These are phyloP conservation scores for Phyllosticta citrichinensis DNA, from an alignment of 2,329 filamentous ascomycete species.

Conservation along the genomic window DNA sequence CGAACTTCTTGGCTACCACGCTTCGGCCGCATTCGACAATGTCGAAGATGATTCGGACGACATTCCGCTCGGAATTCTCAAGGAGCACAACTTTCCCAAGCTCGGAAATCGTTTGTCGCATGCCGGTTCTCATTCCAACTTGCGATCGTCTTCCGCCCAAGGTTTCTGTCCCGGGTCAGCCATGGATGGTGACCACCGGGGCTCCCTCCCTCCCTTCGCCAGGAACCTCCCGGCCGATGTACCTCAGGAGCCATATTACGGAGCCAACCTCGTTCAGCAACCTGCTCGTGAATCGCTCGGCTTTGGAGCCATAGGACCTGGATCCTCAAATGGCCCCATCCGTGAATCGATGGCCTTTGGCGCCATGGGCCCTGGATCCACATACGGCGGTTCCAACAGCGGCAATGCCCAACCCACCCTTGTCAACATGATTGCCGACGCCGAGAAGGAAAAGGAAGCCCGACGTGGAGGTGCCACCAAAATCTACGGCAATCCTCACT, in stretches of 20 bases:
- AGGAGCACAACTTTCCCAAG: constrained; percentile 27
- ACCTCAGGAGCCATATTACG: constrained; percentile 20
- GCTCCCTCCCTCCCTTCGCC: constrained; percentile 24
- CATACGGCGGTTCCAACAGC: constrained; percentile 22
- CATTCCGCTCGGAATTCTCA: constrained; percentile 28
- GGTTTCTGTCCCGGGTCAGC: constrained; percentile 3
- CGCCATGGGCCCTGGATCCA: constrained; percentile 19
- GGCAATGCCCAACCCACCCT: constrained; percentile 24
- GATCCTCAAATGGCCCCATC: constrained; percentile 11
- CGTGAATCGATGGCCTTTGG: constrained; percentile 18
- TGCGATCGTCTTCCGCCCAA: constrained; percentile 4
- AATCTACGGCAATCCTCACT: background rate
- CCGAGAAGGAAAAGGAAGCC: constrained; percentile 23
- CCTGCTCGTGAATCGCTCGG: constrained; percentile 27
- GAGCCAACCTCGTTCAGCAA: constrained; percentile 24
- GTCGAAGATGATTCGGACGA: constrained; percentile 18
- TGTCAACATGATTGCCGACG: constrained; percentile 28
- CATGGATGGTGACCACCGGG: background rate
- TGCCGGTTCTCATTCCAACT: constrained; percentile 2
- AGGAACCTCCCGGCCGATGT: constrained; percentile 24
- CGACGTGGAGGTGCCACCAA: constrained; percentile 9
- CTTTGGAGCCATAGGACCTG: constrained; percentile 13
- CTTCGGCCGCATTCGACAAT: background rate
- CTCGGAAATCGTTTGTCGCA: constrained; percentile 3
- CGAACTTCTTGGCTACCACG: constrained; percentile 1